phyloP scores from a whole-genome alignment of 2,329 filamentous ascomycete species.

The Podosphaera aphanis region DNA sequence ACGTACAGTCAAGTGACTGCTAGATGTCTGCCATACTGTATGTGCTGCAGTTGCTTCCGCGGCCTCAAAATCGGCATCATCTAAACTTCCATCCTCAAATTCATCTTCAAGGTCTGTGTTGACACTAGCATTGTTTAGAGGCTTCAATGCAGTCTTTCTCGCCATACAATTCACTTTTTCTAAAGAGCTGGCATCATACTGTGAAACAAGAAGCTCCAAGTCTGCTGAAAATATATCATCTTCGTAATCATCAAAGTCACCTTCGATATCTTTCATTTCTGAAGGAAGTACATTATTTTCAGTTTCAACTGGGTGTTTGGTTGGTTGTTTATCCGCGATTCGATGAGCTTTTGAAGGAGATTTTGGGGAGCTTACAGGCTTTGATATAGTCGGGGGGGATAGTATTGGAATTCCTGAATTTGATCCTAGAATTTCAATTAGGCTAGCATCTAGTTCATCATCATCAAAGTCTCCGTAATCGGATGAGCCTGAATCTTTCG shows the following conservation, averaged over 20 bases:
- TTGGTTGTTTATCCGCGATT: neutral
- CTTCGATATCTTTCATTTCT: slow-evolving; percentile 8
- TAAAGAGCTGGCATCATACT: slow-evolving; percentile 22
- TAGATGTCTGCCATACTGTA: slow-evolving; percentile 20
- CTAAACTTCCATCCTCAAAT: slow-evolving; percentile 40
- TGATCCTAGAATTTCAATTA: slow-evolving; percentile 29
- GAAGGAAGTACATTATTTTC: neutral
- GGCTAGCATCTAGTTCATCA: slow-evolving; percentile 19
- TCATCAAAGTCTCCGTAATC: slow-evolving; percentile 27
- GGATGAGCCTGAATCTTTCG: slow-evolving; percentile 6
- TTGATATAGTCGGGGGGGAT: neutral
- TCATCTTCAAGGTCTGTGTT: slow-evolving; percentile 42
- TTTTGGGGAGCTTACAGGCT: neutral
- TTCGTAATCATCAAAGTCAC: slow-evolving; percentile 45
- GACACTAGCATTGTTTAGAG: slow-evolving; percentile 7
- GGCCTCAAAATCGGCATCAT: slow-evolving; percentile 51
- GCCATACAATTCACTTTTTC: neutral
- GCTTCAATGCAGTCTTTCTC: neutral
- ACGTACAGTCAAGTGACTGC: slow-evolving; percentile 28
- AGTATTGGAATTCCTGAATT: slow-evolving; percentile 13
- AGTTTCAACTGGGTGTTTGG: no score
- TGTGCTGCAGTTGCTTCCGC: slow-evolving; percentile 53
- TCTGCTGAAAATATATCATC: slow-evolving; percentile 36
- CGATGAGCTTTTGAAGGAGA: slow-evolving; percentile 4
- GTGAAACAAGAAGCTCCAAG: slow-evolving; percentile 31